These are phyloP conservation scores for Thermomucor indicae-seudaticae DNA, from an alignment of 371 early-diverging fungal genomes.

Conservation along the genomic window DNA sequence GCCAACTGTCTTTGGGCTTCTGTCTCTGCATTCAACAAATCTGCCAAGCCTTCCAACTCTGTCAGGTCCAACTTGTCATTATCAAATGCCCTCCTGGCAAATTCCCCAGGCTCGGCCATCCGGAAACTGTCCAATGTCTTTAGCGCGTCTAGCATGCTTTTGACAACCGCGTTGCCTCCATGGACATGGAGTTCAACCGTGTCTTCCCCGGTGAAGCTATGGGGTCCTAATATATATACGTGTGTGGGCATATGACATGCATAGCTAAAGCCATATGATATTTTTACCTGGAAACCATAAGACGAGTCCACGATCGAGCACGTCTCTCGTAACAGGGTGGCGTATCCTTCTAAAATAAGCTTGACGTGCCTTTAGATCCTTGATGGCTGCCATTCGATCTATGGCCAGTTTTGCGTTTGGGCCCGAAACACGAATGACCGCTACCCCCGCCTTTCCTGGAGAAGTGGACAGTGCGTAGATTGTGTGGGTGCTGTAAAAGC, in stretches of 20 bases:
- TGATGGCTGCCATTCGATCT: conserved; percentile 5
- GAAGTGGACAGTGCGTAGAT: conserved; percentile 77
- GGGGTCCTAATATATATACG: conserved; percentile 43
- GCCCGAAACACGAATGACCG: conserved; percentile 77
- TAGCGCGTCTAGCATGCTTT: conserved; percentile 56
- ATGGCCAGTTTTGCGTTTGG: conserved; percentile 47
- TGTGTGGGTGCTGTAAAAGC: no score
- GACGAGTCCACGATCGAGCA: conserved; percentile 60
- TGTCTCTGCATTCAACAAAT: conserved; percentile 81
- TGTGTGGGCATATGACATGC: not conserved
- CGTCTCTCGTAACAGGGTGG: conserved; percentile 44
- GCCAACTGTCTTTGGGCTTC: conserved; percentile 72
- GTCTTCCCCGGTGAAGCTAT: conserved; percentile 81
- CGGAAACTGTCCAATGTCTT: conserved; percentile 43
- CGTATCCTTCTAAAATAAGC: conserved; percentile 48
- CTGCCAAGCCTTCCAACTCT: conserved; percentile 75
- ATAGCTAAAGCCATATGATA: not conserved
- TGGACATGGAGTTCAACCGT: conserved; percentile 78
- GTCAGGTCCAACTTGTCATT: conserved; percentile 79
- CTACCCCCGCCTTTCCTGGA: conserved; percentile 78
- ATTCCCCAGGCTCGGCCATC: conserved; percentile 79
- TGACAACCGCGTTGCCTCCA: conserved; percentile 73
- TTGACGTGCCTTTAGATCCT: conserved; percentile 34
- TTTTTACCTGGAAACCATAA: conserved; percentile 62
- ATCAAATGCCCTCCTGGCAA: conserved; percentile 70